Conservation (phyloP, 129 eudicot species). For the Chrysanthemum seticuspe region DNA sequence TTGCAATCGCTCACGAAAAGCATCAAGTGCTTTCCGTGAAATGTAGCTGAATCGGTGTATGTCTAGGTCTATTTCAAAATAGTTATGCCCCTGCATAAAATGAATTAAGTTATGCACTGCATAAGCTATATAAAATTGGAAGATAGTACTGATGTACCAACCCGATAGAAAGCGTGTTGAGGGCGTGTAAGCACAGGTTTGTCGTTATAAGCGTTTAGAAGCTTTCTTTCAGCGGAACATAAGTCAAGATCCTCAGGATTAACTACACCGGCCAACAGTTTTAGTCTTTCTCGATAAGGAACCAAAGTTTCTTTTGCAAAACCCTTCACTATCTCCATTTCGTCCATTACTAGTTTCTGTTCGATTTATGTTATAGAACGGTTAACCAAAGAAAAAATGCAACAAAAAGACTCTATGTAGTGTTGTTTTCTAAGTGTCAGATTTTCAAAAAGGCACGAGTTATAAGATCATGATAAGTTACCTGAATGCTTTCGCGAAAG, state of each 20-base stretch:
- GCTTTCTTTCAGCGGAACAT: slow-evolving; percentile 75
- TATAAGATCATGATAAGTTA: slow-evolving; percentile 13
- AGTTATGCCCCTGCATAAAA: slow-evolving; percentile 55
- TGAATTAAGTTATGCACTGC: too few relatives aligned
- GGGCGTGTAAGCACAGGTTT: slow-evolving; percentile 93
- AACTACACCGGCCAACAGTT: slow-evolving; percentile 68
- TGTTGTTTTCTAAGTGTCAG: not conserved
- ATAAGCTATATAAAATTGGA: not conserved
- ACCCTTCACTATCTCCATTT: slow-evolving; percentile 66
- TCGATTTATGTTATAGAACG: not conserved
- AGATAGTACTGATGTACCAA: slow-evolving; percentile 8
- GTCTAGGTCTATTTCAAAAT: slow-evolving; percentile 80
- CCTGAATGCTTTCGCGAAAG: slow-evolving; percentile 66
- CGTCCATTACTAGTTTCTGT: slow-evolving; percentile 63
- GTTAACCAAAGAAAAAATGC: not conserved
- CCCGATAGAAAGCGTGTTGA: slow-evolving; percentile 73
- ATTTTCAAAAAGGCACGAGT: too few relatives aligned
- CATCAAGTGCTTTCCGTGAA: slow-evolving; percentile 73
- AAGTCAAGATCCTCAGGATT: slow-evolving; percentile 83
- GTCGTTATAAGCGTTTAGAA: slow-evolving; percentile 69
- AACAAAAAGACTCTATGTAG: not conserved
- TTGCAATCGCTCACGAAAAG: slow-evolving; percentile 62
- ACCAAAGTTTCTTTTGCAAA: slow-evolving; percentile 63
- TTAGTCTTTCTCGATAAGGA: slow-evolving; percentile 87
- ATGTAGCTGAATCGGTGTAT: slow-evolving; percentile 83